Evolutionary conservation across 1,284 basidiomycete genomes (phyloP), one percentile per base, ranked within the genome.

Genomic region (Tylopilus sp.): DNA sequence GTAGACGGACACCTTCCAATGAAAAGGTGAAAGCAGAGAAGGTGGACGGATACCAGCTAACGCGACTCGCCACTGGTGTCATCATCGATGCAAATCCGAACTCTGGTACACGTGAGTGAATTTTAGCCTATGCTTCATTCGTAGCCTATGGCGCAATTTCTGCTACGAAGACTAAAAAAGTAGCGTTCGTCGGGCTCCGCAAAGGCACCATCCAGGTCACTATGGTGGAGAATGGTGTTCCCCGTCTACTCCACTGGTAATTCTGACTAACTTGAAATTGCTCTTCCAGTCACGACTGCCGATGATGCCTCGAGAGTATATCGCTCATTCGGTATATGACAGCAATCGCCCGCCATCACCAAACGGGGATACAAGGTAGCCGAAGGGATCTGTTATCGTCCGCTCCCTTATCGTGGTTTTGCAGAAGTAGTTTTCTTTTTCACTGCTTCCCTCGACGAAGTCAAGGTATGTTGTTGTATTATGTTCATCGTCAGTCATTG

Each of bases 351-450:
- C 66, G 97, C 96, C 5, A 99, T 99, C 77, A 93, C 99, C 77
- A 99, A 99, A 80, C 87, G 93, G 36, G 98, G 98, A 0, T 91
- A 92, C 79, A 96, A 97, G 74, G 97, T 99, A 49, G 97, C 99
- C 2, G 98, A 97, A 26, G 98, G 98, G 1, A 99, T 99, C 70
- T 98, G 96, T 72, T 99, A 95, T 80, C 88, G 98, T 39, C 97
- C 98, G 4, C 99, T 99, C 78, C 92, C 96, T 57, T 95, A 95
- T 72, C 89, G 97, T 66, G 92, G 93, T 18, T 99, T 99, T 77
- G 96, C 97, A 33, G 98, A 99, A 79, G 99, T 99, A 72, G 97
- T 99, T 5, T 99, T 99, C 81, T 99, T 99, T 79, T 98, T 98
- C 0, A 98, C 98, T 32, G 94, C 96, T 36, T 96, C 95, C 58